These are phyloP conservation scores for Dysphania ambrosioides DNA, from an alignment of 148 eudicot genomes.

Conservation along the genomic window DNA sequence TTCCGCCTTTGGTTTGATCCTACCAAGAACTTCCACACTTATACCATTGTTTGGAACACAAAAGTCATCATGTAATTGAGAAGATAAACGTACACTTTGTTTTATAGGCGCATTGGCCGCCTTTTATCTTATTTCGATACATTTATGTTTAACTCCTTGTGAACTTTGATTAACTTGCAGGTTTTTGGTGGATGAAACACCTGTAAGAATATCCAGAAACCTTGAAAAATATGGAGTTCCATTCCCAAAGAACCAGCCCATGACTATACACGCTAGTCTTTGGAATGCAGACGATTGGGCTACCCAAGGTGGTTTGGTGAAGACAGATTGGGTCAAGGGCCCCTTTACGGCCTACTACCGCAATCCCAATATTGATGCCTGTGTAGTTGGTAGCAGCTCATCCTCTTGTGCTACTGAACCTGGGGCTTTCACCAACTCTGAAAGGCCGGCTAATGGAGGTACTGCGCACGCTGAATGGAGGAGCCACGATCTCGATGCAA, in stretches of 20 bases:
- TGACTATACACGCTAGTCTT: conserved; percentile 47
- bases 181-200: conserved; percentile 42
- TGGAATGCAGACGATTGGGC: conserved; percentile 65
- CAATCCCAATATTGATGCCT: conserved; percentile 42
- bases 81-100: not conserved
- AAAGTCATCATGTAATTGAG: conserved; percentile 42
- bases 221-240: conserved; percentile 38
- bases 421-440: not conserved
- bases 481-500: conserved; percentile 38
- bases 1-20: conserved; percentile 62
- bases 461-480: conserved; percentile 27
- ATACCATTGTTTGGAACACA: conserved; percentile 46
- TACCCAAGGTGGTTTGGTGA: conserved; percentile 44
- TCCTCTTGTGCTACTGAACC: conserved; percentile 22
- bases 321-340: conserved; percentile 53
- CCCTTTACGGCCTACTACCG: conserved; percentile 55
- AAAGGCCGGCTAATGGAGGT: not conserved
- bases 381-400: conserved; percentile 13
- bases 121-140: not conserved
- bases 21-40: conserved; percentile 47
- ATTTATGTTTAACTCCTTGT: not conserved
- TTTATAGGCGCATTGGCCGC: not conserved
- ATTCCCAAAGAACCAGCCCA: conserved; percentile 50
- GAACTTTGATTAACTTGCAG: conserved; percentile 17
- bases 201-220: conserved; percentile 42